Percentiles rank a stretch among this genome's conserved stretches.
Evolutionary conservation across 768 basidiomycete genomes (phyloP).

Genomic region (Suillus lakei): DNA sequence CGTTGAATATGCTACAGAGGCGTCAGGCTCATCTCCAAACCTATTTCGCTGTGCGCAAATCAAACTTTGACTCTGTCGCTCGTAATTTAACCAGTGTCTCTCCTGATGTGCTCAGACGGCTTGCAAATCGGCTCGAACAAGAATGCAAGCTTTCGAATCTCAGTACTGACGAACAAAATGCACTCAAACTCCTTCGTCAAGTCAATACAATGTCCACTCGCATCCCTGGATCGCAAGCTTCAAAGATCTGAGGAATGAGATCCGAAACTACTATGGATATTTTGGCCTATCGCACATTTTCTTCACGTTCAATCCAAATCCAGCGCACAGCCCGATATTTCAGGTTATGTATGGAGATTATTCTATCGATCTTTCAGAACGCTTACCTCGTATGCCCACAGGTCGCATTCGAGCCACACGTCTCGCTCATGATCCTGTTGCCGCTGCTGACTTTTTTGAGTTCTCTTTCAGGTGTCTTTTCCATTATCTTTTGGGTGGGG

Average conservation of each 20-base stretch:
- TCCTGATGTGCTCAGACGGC: not conserved
- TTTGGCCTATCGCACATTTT: slow-evolving; percentile 35
- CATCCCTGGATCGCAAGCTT: slow-evolving; percentile 35
- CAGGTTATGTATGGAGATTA: not conserved
- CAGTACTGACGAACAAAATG: slow-evolving; percentile 21
- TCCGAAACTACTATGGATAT: slow-evolving; percentile 31
- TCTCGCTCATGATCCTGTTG: not conserved
- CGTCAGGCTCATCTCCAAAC: slow-evolving; percentile 29
- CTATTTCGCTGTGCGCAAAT: slow-evolving; percentile 21
- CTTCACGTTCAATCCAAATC: slow-evolving; percentile 30
- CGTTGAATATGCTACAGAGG: slow-evolving; percentile 32
- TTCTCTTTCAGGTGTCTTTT: slow-evolving; percentile 32
- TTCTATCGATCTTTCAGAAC: not conserved
- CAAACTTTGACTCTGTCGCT: slow-evolving; percentile 16
- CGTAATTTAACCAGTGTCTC: slow-evolving; percentile 13
- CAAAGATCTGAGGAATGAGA: slow-evolving; percentile 33
- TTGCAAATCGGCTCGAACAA: slow-evolving; percentile 16
- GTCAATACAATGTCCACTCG: slow-evolving; percentile 36
- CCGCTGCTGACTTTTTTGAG: slow-evolving; percentile 13
- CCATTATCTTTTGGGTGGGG: slow-evolving; percentile 32
- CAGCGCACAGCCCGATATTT: slow-evolving; percentile 32
- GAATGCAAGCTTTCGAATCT: slow-evolving; percentile 13
- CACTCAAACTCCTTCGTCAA: slow-evolving; percentile 25
- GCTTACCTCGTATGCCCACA: not conserved
- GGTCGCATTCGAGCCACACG: not conserved